Evolutionary conservation across 495 filamentous ascomycete genomes (phyloP).

Genomic region (Symbiotaphrina buchneri): DNA sequence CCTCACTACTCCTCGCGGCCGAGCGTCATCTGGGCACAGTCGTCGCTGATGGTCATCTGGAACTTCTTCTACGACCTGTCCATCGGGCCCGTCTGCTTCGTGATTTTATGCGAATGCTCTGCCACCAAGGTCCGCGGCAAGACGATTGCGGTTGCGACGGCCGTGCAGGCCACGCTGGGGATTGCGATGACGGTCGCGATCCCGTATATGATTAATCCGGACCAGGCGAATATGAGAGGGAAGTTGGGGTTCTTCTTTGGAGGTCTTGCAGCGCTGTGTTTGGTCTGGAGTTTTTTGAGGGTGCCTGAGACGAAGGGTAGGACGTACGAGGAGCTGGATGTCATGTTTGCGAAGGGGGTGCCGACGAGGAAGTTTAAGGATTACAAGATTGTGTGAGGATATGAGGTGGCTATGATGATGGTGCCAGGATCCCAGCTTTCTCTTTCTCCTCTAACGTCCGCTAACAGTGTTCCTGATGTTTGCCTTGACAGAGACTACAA

Average conservation of each 20-base stretch:
- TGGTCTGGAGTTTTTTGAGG: constrained; percentile 8
- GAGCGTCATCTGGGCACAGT: constrained; percentile 1
- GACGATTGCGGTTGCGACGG: too few relatives aligned
- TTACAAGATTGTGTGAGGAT: too few relatives aligned
- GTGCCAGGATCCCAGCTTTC: too few relatives aligned
- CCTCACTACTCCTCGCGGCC: too few relatives aligned
- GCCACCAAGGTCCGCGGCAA: not conserved
- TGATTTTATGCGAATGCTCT: not conserved
- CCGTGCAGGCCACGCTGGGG: constrained; percentile 3
- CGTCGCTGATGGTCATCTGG: constrained; percentile 1
- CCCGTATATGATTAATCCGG: constrained; percentile 8
- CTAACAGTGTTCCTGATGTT: too few relatives aligned
- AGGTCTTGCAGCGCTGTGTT: constrained; percentile 15
- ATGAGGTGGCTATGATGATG: too few relatives aligned
- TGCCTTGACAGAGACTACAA: too few relatives aligned
- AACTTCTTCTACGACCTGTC: not conserved
- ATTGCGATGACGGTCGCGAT: constrained; percentile 1
- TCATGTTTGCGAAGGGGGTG: constrained; percentile 24
- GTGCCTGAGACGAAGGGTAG: constrained; percentile 25
- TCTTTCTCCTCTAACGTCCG: too few relatives aligned
- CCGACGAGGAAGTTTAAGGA: too few relatives aligned
- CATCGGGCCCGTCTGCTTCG: constrained; percentile 1
- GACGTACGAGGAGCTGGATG: constrained; percentile 29
- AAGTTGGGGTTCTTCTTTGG: constrained; percentile 28
- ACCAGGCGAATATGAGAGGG: constrained; percentile 21